Evolutionary conservation across 345 rosid genomes (phyloP).

Genomic region (Moricandia arvensis): DNA sequence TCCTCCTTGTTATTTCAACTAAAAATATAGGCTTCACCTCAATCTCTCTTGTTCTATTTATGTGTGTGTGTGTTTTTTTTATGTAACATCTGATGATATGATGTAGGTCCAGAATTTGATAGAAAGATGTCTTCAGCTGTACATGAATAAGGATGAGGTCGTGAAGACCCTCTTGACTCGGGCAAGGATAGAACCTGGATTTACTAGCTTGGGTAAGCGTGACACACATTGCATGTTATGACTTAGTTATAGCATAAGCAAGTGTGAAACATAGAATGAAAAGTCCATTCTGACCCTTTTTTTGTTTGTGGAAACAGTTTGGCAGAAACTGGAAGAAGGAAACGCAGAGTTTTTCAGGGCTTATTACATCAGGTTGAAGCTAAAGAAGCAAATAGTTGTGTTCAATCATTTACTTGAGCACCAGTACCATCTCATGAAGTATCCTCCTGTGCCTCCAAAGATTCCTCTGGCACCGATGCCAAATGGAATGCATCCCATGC

Average conservation of each 20-base stretch:
- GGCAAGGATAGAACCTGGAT: constrained; percentile 46
- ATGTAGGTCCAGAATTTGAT: constrained; percentile 44
- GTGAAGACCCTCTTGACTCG: constrained; percentile 40
- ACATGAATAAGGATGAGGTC: neutral
- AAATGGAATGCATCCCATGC: constrained; percentile 90
- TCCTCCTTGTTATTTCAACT: constrained; percentile 16
- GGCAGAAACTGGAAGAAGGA: constrained; percentile 99
- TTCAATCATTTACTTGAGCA: constrained; percentile 91
- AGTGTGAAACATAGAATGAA: neutral
- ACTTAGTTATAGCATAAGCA: constrained; percentile 2
- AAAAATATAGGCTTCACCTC: neutral
- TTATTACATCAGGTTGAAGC: constrained; percentile 85
- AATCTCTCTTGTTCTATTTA: neutral
- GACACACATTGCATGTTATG: neutral
- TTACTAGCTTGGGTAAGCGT: constrained; percentile 47
- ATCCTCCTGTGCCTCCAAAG: constrained; percentile 61
- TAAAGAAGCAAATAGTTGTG: constrained; percentile 83
- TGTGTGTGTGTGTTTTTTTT: neutral
- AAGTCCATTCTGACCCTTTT: too few relatives aligned
- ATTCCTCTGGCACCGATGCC: constrained; percentile 83
- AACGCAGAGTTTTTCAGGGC: constrained; percentile 93
- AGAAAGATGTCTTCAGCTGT: neutral
- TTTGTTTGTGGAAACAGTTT: constrained; percentile 49
- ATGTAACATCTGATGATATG: constrained; percentile 21
- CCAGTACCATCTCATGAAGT: constrained; percentile 92